phyloP scores from a whole-genome alignment of 2,329 filamentous ascomycete species.

The Daldinia sp. region DNA sequence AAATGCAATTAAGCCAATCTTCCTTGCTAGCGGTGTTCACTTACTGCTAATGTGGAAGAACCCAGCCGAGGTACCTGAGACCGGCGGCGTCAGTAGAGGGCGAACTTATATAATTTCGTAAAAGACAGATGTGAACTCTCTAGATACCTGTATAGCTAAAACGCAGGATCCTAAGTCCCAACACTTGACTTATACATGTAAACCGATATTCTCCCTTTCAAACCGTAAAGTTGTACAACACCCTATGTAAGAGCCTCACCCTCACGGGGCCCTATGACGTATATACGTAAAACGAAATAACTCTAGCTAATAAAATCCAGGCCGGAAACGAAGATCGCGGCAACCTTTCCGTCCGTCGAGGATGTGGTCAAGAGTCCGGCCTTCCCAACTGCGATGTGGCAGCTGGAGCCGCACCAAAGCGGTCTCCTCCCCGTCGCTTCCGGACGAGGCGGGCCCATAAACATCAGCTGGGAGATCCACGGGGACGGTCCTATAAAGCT shows the following conservation, averaged over 20 bases:
- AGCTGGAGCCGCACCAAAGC: conserved; percentile 72
- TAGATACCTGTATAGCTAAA: neutral
- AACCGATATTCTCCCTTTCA: neutral
- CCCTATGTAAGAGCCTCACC: neutral
- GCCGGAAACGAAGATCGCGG: conserved; percentile 10
- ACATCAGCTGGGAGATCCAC: conserved; percentile 84
- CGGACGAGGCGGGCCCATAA: conserved; percentile 78
- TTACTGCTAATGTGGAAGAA: neutral
- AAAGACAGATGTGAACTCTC: neutral
- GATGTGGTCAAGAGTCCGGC: conserved; percentile 67
- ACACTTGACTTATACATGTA: neutral
- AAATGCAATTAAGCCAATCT: neutral
- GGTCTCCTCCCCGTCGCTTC: conserved; percentile 75
- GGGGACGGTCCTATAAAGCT: conserved; percentile 78
- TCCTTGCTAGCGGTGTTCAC: neutral
- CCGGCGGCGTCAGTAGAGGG: conserved; percentile 1
- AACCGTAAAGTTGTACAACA: neutral
- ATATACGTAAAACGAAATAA: neutral
- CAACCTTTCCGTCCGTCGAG: conserved; percentile 45
- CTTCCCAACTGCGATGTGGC: conserved; percentile 75
- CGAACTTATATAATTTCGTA: neutral
- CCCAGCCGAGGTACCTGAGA: neutral
- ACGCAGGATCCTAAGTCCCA: neutral
- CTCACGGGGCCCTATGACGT: neutral
- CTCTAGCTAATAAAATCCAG: conserved; percentile 19